These are phyloP conservation scores for Trichoderma atrobrunneum DNA, from an alignment of 2,329 filamentous ascomycete genomes.

Conservation along the genomic window DNA sequence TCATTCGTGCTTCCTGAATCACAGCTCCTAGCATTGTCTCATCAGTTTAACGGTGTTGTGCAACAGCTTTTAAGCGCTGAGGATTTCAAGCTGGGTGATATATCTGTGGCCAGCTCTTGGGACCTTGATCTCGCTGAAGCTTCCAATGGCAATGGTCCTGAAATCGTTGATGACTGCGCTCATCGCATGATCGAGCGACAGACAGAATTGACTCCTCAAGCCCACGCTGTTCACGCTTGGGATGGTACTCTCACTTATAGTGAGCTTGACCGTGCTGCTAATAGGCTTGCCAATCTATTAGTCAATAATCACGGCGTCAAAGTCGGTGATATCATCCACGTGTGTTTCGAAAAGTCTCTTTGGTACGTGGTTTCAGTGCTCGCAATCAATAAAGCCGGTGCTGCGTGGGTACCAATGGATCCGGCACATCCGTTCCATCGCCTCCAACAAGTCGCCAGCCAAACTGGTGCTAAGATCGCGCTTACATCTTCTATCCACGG, in stretches of 20 bases:
- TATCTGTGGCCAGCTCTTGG: slow-evolving; percentile 13
- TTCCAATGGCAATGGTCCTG: slow-evolving; percentile 3
- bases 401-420: slow-evolving; percentile 22
- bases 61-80: slow-evolving; percentile 2
- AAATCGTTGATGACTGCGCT: slow-evolving; percentile 9
- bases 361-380: slow-evolving; percentile 22
- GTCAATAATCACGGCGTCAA: slow-evolving; percentile 24
- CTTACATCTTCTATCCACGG: slow-evolving; percentile 3
- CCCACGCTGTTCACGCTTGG: slow-evolving; percentile 22
- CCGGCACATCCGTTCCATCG: slow-evolving; percentile 9
- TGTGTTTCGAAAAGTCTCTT: slow-evolving; percentile 23
- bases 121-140: slow-evolving; percentile 2
- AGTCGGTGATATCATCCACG: slow-evolving; percentile 23
- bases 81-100: background rate
- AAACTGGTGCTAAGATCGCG: background rate
- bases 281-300: slow-evolving; percentile 7
- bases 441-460: background rate
- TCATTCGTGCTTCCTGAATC: background rate
- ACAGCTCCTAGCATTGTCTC: background rate
- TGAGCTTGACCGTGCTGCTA: slow-evolving; percentile 20
- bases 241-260: slow-evolving; percentile 24
- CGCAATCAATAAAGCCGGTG: slow-evolving; percentile 19
- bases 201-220: background rate
- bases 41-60: slow-evolving; percentile 13
- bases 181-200: background rate